Evolutionary conservation across 2,329 filamentous ascomycete genomes (phyloP), one percentile per base, ranked within the genome.

Genomic region (Ascochyta lentis): DNA sequence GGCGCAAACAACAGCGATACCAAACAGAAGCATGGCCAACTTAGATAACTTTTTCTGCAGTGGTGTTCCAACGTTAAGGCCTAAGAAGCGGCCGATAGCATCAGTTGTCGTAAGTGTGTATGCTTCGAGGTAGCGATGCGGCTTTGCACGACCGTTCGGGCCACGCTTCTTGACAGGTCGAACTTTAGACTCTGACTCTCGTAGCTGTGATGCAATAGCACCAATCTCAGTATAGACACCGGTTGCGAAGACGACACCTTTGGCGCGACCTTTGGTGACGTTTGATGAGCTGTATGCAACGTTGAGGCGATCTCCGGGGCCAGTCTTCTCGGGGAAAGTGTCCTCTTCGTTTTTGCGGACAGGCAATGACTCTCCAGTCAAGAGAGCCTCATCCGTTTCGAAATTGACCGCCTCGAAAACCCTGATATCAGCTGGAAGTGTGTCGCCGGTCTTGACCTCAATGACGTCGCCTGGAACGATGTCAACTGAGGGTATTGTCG

Each of bases 191-290:
- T 52, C 48, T 53, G 81, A 81, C 19, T 84, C 82, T 43, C 87
- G 84, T 23, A 92, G 80, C 46, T 88, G 77, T 37, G 84, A 81
- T n/a, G 89, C 89, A 61, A 92, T 91, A 60, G 85, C 85, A 57
- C 89, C 89, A 52, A 92, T 89, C 69, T 91, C 87, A 7, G 89
- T 92, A 55, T 82, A 77, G 85, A 90, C 89, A 34, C 86, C 88
- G 6, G 86, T 89, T 7, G 85, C 82, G 44, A 87, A 84, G 27
- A 90, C 88, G 39, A 91, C 82, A 39, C 88, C 89, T 15, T 81
- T 85, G 29, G 84, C 89, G 48, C 89, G 85, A 31, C 89, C 89
- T 61, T 88, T 87, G 6, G 87, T 89, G 55, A 91, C 83, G 5
- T 85, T 89, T 47, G 87, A 89, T 50, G 54, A 57, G n/a, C 54